These are phyloP conservation scores for Oidiodendron maius DNA, from an alignment of 495 filamentous ascomycete genomes.

Conservation along the genomic window DNA sequence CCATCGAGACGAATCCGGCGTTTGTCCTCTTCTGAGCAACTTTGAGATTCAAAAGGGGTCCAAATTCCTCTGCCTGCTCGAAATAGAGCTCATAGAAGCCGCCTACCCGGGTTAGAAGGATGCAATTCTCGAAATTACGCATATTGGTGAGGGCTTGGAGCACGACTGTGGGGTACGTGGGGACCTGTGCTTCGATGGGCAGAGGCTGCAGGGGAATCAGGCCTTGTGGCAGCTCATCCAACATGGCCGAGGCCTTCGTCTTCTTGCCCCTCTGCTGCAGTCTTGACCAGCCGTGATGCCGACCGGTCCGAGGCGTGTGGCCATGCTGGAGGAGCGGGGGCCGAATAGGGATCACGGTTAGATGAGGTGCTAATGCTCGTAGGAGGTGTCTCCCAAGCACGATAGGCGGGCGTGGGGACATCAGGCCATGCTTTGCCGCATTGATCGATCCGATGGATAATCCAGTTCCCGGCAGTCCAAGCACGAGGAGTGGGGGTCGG, in stretches of 20 bases:
- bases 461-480: too few relatives aligned
- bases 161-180: conserved; percentile 79
- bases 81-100: conserved; percentile 98
- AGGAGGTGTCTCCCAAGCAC: too few relatives aligned
- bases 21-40: conserved; percentile 72
- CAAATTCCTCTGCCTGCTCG: conserved; percentile 84
- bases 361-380: too few relatives aligned
- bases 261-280: conserved; percentile 23
- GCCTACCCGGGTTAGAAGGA: conserved; percentile 85
- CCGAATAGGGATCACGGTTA: too few relatives aligned
- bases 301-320: background rate
- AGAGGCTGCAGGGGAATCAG: conserved; percentile 15
- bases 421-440: too few relatives aligned
- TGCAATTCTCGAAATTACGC: conserved; percentile 80
- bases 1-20: conserved; percentile 74
- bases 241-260: conserved; percentile 16
- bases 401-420: too few relatives aligned
- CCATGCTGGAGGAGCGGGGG: background rate
- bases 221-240: conserved; percentile 21
- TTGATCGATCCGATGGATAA: too few relatives aligned
- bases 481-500: too few relatives aligned
- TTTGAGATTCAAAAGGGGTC: conserved; percentile 82
- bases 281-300: conserved; percentile 4
- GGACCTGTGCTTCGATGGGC: conserved; percentile 22
- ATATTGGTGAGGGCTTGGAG: conserved; percentile 87